A percentile compares a stretch with the other conserved stretches of the same genome.
phyloP scores from a whole-genome alignment of 2,329 filamentous ascomycete genomes.

The Hymenoscyphus albidus region DNA sequence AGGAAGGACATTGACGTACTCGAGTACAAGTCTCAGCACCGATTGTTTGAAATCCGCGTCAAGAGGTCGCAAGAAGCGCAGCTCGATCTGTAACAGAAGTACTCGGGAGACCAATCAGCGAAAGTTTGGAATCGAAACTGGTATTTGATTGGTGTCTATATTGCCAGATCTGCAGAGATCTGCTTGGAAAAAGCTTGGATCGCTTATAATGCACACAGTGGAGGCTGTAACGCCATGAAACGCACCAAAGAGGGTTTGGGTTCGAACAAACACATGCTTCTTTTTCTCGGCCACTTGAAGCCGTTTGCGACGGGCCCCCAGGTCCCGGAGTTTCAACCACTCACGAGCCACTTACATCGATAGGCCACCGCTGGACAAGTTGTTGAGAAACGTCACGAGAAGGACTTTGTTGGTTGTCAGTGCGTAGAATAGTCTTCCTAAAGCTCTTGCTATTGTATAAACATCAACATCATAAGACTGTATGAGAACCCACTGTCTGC shows the following conservation, averaged over 20 bases:
- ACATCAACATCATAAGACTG: slow-evolving; percentile 27
- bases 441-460: slow-evolving; percentile 25
- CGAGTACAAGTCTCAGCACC: neutral
- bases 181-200: slow-evolving; percentile 16
- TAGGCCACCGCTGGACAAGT: neutral
- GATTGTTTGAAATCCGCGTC: slow-evolving; percentile 7
- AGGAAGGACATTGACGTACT: too few species aligned
- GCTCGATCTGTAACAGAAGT: slow-evolving; percentile 6
- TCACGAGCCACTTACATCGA: neutral
- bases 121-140: slow-evolving; percentile 7
- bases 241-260: neutral
- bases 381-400: slow-evolving; percentile 5
- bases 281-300: neutral
- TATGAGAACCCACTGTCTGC: slow-evolving; percentile 20
- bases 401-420: slow-evolving; percentile 2
- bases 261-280: neutral
- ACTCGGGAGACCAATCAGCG: slow-evolving; percentile 9
- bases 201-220: neutral
- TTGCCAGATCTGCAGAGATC: slow-evolving; percentile 10
- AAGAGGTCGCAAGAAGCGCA: neutral
- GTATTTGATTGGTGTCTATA: slow-evolving; percentile 9
- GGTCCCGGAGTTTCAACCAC: slow-evolving; percentile 5
- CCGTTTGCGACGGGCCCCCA: neutral
- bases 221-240: neutral
- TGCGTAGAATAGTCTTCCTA: slow-evolving; percentile 9